Evolutionary conservation across 306 rosid species (phyloP), one percentile per base, ranked within the genome.

Genomic region (Echinosophora koreensis): DNA sequence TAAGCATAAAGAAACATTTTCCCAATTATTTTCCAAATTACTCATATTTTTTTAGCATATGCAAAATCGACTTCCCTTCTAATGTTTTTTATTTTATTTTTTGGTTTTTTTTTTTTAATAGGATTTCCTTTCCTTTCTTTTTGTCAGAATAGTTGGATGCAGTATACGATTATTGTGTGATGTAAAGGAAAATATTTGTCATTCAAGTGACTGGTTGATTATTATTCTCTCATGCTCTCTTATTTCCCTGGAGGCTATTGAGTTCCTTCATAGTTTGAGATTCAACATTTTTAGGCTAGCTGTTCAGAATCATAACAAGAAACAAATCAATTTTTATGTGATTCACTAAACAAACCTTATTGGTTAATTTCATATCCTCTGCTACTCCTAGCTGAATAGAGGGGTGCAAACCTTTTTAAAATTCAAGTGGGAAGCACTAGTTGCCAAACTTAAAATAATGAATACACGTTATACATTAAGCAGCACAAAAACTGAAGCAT

Each of bases 101-200:
- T 6, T 18, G 18, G 17, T 65, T 41, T 10, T 61, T 10, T 65
- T 41, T 10, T 61, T 10, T n/a, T 9, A 61, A 61, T 16, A 35
- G 13, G 8, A n/a, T n/a, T 62, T 50, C 17, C 7, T 14, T 50
- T 62, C 35, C 11, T 35, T 6, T 13, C 7, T 57, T 46, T 57
- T 78, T 4, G 22, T 50, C 27, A 52, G 16, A 37, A 17, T 38
- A 60, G 37, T 13, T 70, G 4, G 59, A 58, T 44, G 74, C 18
- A 18, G 13, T 6, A 3, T 16, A 44, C 18, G 41, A 35, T 60
- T 13, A 47, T 0, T 15, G 65, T 14, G 47, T 79, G 49, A 70
- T 46, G 17, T 27, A 30, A 54, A 63, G 51, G 27, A 62, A 79
- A 64, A 72, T 72, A 15, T 28, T 39, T 32, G 15, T 41, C 41